Conservation (phyloP, 2,329 filamentous ascomycete genomes). For the Gaeumannomyces tritici region DNA sequence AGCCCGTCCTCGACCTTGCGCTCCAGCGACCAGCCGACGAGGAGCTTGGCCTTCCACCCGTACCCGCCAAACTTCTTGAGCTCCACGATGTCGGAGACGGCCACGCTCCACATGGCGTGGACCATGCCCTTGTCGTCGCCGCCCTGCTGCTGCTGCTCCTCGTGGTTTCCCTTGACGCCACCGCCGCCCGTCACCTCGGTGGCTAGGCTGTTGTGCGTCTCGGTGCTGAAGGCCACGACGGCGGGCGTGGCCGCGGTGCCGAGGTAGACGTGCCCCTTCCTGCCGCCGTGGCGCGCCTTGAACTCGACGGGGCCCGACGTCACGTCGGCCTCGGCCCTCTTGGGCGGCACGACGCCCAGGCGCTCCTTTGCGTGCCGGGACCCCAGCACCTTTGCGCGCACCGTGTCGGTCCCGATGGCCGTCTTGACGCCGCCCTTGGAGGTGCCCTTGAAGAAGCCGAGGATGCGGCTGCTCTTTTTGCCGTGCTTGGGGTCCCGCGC, state of each 20-base stretch:
- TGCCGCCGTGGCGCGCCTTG: conserved; percentile 58
- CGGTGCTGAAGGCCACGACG: conserved; percentile 54
- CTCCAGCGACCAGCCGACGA: conserved; percentile 70
- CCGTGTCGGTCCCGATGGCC: conserved; percentile 59
- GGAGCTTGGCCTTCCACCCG: conserved; percentile 76
- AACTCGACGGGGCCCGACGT: conserved; percentile 66
- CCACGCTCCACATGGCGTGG: conserved; percentile 58
- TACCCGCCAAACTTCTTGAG: conserved; percentile 72
- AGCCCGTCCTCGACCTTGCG: conserved; percentile 68
- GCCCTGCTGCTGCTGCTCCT: conserved; percentile 17
- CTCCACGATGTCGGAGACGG: conserved; percentile 62
- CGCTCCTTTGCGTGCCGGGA: conserved; percentile 57
- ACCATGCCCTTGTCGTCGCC: conserved; percentile 35
- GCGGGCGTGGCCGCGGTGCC: conserved; percentile 57
- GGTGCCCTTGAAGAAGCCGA: conserved; percentile 59
- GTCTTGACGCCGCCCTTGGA: conserved; percentile 66
- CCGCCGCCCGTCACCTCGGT: conserved; percentile 18
- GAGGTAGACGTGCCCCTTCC: conserved; percentile 64
- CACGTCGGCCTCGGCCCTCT: conserved; percentile 28
- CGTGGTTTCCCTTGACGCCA: not conserved
- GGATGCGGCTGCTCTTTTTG: conserved; percentile 33
- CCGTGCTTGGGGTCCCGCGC: conserved; percentile 28
- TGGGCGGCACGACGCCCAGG: conserved; percentile 53
- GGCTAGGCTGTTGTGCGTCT: conserved; percentile 20
- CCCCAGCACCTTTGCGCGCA: conserved; percentile 55